These are phyloP conservation scores for Neofusicoccum parvum DNA, from an alignment of 2,329 filamentous ascomycete genomes.

Conservation along the genomic window DNA sequence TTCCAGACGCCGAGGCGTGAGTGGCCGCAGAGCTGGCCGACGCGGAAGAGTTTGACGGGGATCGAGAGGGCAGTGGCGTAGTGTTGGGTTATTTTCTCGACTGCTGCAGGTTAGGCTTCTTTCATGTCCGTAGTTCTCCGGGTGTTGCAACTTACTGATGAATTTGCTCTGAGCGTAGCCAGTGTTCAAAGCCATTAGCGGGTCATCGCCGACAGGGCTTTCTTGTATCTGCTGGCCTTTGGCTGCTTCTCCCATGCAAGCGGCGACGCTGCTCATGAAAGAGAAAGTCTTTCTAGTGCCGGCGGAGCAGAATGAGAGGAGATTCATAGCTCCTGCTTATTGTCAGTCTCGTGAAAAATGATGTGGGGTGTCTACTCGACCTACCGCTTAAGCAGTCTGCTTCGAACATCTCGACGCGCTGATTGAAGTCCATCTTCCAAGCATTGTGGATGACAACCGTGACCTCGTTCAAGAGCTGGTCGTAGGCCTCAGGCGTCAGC, in stretches of 20 bases:
- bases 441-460: slow-evolving; percentile 33
- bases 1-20: slow-evolving; percentile 20
- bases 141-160: slow-evolving; percentile 10
- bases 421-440: slow-evolving; percentile 37
- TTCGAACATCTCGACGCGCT: slow-evolving; percentile 33
- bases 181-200: slow-evolving; percentile 18
- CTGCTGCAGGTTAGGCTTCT: background rate
- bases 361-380: background rate
- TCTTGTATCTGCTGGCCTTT: slow-evolving; percentile 3
- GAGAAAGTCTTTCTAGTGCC: slow-evolving; percentile 26
- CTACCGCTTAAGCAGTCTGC: slow-evolving; percentile 29
- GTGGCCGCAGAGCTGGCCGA: slow-evolving; percentile 24
- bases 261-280: slow-evolving; percentile 23
- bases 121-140: too few species aligned
- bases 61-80: background rate
- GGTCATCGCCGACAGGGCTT: slow-evolving; percentile 13
- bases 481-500: background rate
- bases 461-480: slow-evolving; percentile 27
- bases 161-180: slow-evolving; percentile 25
- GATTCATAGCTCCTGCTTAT: slow-evolving; percentile 30
- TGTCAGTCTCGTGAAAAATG: background rate
- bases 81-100: slow-evolving; percentile 19
- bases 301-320: slow-evolving; percentile 31
- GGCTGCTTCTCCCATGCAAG: slow-evolving; percentile 20
- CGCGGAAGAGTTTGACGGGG: slow-evolving; percentile 21